These are phyloP conservation scores for Podospora pseudocomata DNA, from an alignment of 495 filamentous ascomycete genomes.

Conservation along the genomic window DNA sequence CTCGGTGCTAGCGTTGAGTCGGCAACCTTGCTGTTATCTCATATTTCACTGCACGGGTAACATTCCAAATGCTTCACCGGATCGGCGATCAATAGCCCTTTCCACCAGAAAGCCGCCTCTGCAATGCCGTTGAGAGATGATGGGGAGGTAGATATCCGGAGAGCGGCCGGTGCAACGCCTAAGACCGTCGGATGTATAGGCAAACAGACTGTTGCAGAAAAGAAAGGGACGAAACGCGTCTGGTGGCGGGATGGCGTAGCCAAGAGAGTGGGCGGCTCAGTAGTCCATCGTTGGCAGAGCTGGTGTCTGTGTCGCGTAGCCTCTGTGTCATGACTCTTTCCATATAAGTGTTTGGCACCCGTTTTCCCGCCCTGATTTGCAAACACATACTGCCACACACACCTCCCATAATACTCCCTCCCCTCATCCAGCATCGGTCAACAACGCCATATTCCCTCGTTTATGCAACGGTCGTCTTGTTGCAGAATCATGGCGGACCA, in stretches of 20 bases:
- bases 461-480: conserved; percentile 3
- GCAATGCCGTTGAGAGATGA: not conserved
- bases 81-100: not conserved
- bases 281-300: not conserved
- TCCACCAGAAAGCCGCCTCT: not conserved
- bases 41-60: not conserved
- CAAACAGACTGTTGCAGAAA: not conserved
- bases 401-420: not conserved
- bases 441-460: conserved; percentile 13
- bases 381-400: not conserved
- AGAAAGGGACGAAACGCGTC: not conserved
- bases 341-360: not conserved
- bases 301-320: not conserved
- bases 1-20: not conserved
- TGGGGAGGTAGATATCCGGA: not conserved
- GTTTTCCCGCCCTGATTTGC: not conserved
- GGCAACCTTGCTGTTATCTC: not conserved
- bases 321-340: conserved; percentile 12
- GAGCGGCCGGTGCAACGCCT: not conserved
- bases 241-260: not conserved
- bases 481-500: conserved; percentile 25
- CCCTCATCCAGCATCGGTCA: not conserved
- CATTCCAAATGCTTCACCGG: not conserved
- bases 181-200: not conserved
- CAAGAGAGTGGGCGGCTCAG: not conserved